Percentiles rank a stretch among this genome's conserved stretches.
phyloP scores from a whole-genome alignment of 768 basidiomycete species.

The Russula ochroleuca region DNA sequence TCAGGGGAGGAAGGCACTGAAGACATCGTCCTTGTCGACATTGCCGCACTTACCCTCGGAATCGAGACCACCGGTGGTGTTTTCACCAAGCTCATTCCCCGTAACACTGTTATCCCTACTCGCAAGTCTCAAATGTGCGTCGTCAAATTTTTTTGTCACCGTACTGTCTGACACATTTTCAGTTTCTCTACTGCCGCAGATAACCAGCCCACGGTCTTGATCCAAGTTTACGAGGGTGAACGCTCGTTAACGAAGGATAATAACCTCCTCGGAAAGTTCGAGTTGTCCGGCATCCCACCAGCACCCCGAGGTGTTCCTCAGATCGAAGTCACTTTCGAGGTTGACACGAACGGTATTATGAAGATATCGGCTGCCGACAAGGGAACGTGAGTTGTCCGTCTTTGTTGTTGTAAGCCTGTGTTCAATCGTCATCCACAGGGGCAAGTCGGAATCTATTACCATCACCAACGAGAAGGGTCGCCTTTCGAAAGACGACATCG shows the following conservation, averaged over 20 bases:
- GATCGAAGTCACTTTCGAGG: constrained; percentile 95
- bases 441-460: constrained; percentile 84
- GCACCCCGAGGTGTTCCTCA: constrained; percentile 96
- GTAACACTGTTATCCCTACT: constrained; percentile 98
- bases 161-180: constrained; percentile 13
- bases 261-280: constrained; percentile 96
- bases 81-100: constrained; percentile 94
- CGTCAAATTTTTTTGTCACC: not conserved
- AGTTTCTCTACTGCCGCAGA: constrained; percentile 78
- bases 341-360: constrained; percentile 94
- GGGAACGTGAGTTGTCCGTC: constrained; percentile 59
- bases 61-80: constrained; percentile 99
- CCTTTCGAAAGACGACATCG: constrained; percentile 60
- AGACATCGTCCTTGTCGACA: constrained; percentile 93
- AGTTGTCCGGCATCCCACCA: constrained; percentile 87
- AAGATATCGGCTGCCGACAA: constrained; percentile 90
- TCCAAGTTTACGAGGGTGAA: constrained; percentile 98
- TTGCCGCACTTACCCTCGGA: constrained; percentile 95
- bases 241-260: constrained; percentile 97
- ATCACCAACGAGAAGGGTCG: constrained; percentile 97
- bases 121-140: constrained; percentile 89
- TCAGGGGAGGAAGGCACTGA: constrained; percentile 88
- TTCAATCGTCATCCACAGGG: constrained; percentile 39
- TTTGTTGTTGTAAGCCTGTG: not conserved
- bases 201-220: constrained; percentile 92